Evolutionary conservation across 1,139 yeast species (phyloP), one percentile per base, ranked within the genome.

Genomic region (Candida buenavistaensis): DNA sequence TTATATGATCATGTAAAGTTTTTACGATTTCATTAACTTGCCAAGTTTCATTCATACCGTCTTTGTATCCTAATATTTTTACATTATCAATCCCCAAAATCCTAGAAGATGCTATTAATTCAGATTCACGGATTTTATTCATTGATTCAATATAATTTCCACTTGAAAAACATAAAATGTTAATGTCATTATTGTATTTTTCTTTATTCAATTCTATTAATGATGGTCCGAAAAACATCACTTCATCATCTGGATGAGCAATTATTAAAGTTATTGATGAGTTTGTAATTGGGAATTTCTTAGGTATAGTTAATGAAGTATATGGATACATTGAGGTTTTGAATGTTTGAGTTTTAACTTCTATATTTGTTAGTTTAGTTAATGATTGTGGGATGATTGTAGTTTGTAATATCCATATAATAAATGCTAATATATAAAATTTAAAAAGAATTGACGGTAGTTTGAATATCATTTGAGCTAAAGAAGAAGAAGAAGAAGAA

Each of bases 201-300:
- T 65, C 57, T 39, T 80, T 76, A 22, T 64, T 45, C 36, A 81
- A 50, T 44, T 77, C 83, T 7, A 76, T 58, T 29, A 88, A 51
- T 0, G 95, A 71, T 0, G 98, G 98, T 1, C 90, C 78, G 53
- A 92, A 94, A 60, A 94, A 94, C 98, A 94, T 94, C 38, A 89
- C 92, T 59, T 94, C 99, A 56, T 94, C 99, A 58, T 94, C 99
- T 0, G 99, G 99, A 58, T 94, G 99, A 1, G 96, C 96, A 27
- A 89, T 82, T 13, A 92, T 66, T 32, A 86, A 64, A 44, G 71
- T 73, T 1, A 75, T 62, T 1, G 62, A 54, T 24, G 64, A 54
- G 41, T 68, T 57, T 13, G 48, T 55, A 14, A 68, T 60, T 5
- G 66, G 64, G 17, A 63, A 46, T 5, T 64, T 56, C 13, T 65